Percentiles rank a stretch among this genome's conserved stretches.
Evolutionary conservation across 2,329 filamentous ascomycete species (phyloP).

Genomic region (Botrytis aclada): DNA sequence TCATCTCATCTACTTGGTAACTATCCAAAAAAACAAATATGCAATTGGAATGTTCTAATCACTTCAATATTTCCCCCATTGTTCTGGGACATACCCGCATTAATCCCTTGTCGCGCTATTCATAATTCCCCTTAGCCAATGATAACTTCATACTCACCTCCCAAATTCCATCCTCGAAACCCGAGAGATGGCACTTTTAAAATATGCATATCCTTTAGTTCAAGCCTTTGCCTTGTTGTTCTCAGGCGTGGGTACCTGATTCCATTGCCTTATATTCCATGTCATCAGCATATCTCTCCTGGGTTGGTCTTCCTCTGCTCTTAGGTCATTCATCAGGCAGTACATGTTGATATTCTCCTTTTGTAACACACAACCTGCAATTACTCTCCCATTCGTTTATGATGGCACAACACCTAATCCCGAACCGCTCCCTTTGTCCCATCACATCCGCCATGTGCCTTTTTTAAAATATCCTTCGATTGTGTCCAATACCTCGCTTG

Average conservation of each 20-base stretch:
- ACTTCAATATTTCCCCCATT: background rate
- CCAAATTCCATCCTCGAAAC: constrained; percentile 13
- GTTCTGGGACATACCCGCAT: background rate
- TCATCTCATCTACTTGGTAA: constrained; percentile 1
- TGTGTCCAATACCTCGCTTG: constrained; percentile 2
- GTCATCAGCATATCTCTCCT: constrained; percentile 13
- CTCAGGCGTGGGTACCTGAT: constrained; percentile 10
- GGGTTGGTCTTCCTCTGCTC: background rate
- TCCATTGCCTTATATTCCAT: constrained; percentile 17
- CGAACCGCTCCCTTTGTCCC: constrained; percentile 5
- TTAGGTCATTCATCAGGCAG: constrained; percentile 13
- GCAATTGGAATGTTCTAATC: background rate
- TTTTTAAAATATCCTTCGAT: constrained; percentile 11
- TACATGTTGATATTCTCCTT: background rate
- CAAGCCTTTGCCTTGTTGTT: background rate
- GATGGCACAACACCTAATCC: background rate
- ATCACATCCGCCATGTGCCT: constrained; percentile 5
- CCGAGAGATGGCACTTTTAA: constrained; percentile 17
- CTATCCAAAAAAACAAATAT: background rate
- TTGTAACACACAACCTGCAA: background rate
- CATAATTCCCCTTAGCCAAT: background rate
- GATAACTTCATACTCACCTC: background rate
- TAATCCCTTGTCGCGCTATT: background rate
- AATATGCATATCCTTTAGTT: constrained; percentile 5
- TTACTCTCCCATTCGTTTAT: background rate